Evolutionary conservation across 768 basidiomycete genomes (phyloP).

Genomic region (Lactarius sp.): DNA sequence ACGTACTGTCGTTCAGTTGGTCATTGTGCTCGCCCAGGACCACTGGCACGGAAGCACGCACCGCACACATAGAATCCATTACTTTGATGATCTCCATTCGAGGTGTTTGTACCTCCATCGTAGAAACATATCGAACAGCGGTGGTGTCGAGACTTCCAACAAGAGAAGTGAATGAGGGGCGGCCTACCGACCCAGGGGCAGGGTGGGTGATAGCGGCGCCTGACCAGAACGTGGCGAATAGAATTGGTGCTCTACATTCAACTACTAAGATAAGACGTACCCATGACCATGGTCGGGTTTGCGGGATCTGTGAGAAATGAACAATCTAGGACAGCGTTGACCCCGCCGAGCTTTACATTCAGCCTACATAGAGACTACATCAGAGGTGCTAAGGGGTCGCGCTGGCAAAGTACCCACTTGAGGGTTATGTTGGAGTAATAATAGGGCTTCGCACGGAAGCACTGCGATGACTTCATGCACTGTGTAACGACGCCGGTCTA

Average conservation of each 20-base stretch:
- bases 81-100: conserved; percentile 75
- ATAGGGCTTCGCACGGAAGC: conserved; percentile 60
- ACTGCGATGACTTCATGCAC: conserved; percentile 67
- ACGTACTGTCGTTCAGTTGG: conserved; percentile 39
- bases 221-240: conserved; percentile 27
- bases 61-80: conserved; percentile 58
- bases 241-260: background rate
- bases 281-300: conserved; percentile 77
- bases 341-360: conserved; percentile 81
- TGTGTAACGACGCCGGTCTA: conserved; percentile 75
- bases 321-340: conserved; percentile 73
- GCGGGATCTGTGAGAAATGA: conserved; percentile 60
- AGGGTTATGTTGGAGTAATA: conserved; percentile 78
- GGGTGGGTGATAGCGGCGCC: conserved; percentile 84
- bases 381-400: background rate
- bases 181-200: conserved; percentile 68
- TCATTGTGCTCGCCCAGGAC: background rate
- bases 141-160: conserved; percentile 76
- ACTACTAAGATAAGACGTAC: conserved; percentile 33
- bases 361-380: conserved; percentile 41
- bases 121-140: conserved; percentile 63
- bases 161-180: conserved; percentile 76
- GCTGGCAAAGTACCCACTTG: conserved; percentile 46
- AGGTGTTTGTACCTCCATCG: conserved; percentile 59
- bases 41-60: conserved; percentile 29